Base-by-base conservation (phyloP, 306 rosid species). In the Alnus glutinosa region DNA sequence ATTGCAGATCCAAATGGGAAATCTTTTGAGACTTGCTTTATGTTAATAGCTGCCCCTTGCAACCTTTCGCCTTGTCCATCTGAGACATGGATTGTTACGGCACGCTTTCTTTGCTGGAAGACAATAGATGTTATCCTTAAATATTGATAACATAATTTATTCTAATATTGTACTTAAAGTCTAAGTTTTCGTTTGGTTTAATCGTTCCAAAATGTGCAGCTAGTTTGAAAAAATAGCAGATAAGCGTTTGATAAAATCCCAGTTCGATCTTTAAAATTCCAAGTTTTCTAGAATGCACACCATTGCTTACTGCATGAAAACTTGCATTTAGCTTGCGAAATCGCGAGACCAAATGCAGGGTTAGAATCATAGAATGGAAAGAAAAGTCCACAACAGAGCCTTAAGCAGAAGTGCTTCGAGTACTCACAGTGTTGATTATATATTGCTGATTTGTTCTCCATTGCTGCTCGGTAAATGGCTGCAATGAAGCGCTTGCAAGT, bases 1-100 rank as follows among this genome's bases (percentile, higher is more conserved):
- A 95, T 91, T 9, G 98, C 96, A 78, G 98, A 95, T 72, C 98
- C 98, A 79, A 95, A 81, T 81, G 97, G 94, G 66, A 95, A 95
- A 44, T 91, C 98, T 75, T 87, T 95, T 23, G 94, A 84, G 47
- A 91, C 61, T 77, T 95, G 97, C 77, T 84, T 79, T 71, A 90
- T 15, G 30, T 3, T 5, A 68, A 90, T 78, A 1, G 75, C 51
- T 28, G 94, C 97, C 78, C 95, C 96, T 86, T 77, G 81, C 79
- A 92, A 32, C 74, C 83, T 83, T 36, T 54, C 83, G 71, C 98
- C 98, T 12, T 80, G 79, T 66, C 36, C 55, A 84, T 89, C 86
- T 1, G 97, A 83, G 66, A 92, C 98, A 37, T 92, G 98, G 75
- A 95, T 75, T 5, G 94, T 91, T 61, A 86, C 90, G 0, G 96